Evolutionary conservation across 192 early-diverging fungal genomes (phyloP).

Genomic region (Coemansia sp.): DNA sequence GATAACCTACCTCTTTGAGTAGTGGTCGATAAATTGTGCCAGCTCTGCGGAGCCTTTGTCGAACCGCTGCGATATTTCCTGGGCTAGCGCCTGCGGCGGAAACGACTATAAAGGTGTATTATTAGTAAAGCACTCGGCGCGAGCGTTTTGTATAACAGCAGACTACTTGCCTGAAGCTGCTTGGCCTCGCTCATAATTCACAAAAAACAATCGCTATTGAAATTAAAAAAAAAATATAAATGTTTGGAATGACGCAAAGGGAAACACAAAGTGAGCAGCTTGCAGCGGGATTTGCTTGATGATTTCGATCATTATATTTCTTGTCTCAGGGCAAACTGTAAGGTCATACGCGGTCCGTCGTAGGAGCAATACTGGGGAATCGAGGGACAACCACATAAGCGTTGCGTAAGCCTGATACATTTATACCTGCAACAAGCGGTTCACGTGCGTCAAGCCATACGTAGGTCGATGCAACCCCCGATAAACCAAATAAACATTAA

Average conservation of each 20-base stretch:
- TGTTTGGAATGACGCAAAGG: too few species aligned
- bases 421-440: too few species aligned
- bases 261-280: too few species aligned
- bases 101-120: slow-evolving; percentile 22
- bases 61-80: slow-evolving; percentile 40
- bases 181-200: slow-evolving; percentile 23
- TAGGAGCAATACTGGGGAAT: too few species aligned
- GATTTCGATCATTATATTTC: too few species aligned
- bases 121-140: background rate
- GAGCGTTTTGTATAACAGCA: background rate
- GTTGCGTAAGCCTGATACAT: too few species aligned
- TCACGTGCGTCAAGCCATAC: too few species aligned
- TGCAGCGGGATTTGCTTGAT: too few species aligned
- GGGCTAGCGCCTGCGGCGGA: slow-evolving; percentile 28
- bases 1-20: slow-evolving; percentile 31
- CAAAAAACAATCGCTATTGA: background rate
- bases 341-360: too few species aligned
- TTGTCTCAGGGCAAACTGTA: too few species aligned
- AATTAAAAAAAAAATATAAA: background rate
- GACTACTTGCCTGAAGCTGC: slow-evolving; percentile 23
- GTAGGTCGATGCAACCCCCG: background rate
- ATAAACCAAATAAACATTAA: slow-evolving; percentile 5
- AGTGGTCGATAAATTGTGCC: slow-evolving; percentile 35
- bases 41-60: slow-evolving; percentile 23
- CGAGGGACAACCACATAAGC: too few species aligned